Evolutionary conservation across 805 yeast species (phyloP), one percentile per base, ranked within the genome.

Genomic region (Candida tibetensis): DNA sequence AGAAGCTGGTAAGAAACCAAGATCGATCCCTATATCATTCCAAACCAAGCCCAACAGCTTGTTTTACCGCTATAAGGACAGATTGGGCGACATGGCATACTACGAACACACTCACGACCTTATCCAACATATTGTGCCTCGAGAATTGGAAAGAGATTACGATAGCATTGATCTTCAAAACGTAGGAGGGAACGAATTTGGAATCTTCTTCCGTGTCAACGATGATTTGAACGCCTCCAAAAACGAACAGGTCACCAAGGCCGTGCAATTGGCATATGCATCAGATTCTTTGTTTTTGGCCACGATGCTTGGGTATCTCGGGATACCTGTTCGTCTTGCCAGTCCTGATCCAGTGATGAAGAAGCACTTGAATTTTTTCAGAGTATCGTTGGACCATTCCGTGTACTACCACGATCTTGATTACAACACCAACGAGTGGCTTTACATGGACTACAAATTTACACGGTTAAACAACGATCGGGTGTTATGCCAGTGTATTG

Each of bases 381-480:
- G 71, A 28, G 70, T 63, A 2, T 58, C 66, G 28, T 53, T 66
- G 35, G 72, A 66, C 43, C 72, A 66, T 41, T 34, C 62, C 3
- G 50, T 66, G 5, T 60, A 46, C 41, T 57, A 57, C 48, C 71
- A 66, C 44, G 71, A 66, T 39, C 48, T 34, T 3, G 56, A 66
- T 31, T 66, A 58, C 30, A 66, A 64, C 40, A 60, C 69, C 1
- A 58, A 64, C 25, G 46, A 55, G 25, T 66, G 65, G 65, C 34
- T 66, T 47, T 66, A 55, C 37, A 34, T 64, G 41, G 69, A 63
- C 42, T 64, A 52, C 46, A 47, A 48, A 31, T 66, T 62, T 37
- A 37, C 46, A 26, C 49, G 64, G 25, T 46, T 63, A 53, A 48
- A 52, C 40, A 66, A 66, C 42, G 62, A 64, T 44, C 52, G 72